Evolutionary conservation across 805 yeast species (phyloP).

Genomic region (Saturnispora silvae): DNA sequence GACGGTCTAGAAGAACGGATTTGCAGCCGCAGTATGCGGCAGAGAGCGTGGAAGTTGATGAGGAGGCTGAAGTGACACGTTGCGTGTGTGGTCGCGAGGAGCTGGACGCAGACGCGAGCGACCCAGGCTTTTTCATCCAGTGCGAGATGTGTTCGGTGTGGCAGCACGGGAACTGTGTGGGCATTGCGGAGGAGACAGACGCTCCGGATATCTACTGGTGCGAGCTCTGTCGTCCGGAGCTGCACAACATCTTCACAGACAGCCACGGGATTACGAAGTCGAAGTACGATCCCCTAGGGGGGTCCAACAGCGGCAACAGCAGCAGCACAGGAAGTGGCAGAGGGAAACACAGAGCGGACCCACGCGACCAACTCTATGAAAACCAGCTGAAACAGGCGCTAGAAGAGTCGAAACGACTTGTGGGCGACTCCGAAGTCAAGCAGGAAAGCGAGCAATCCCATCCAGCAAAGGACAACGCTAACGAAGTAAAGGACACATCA

Average conservation of each 20-base stretch:
- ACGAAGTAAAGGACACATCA: conserved; percentile 4
- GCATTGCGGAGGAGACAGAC: conserved; percentile 58
- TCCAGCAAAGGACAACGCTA: conserved; percentile 7
- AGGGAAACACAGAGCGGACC: conserved; percentile 10
- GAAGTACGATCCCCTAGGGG: conserved; percentile 35
- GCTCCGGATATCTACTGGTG: conserved; percentile 95
- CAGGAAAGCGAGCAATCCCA: conserved; percentile 18
- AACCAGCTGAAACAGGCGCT: conserved; percentile 33
- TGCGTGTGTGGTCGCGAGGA: conserved; percentile 47
- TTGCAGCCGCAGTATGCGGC: conserved; percentile 13
- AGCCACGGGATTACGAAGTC: conserved; percentile 38
- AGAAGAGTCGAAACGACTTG: conserved; percentile 46
- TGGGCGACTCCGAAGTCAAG: conserved; percentile 9
- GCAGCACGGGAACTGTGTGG: conserved; percentile 97
- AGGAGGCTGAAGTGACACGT: conserved; percentile 37
- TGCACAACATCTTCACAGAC: conserved; percentile 48
- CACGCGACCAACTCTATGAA: conserved; percentile 28
- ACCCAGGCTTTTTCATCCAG: conserved; percentile 61
- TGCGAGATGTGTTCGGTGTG: conserved; percentile 89
- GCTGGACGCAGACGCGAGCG: conserved; percentile 30
- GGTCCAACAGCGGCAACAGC: conserved; percentile 7
- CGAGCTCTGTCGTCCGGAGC: conserved; percentile 79
- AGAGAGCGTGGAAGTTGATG: conserved; percentile 11
- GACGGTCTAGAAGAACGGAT: conserved; percentile 23
- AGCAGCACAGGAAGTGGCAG: too few relatives aligned